Percentiles rank a stretch among this genome's conserved stretches.
These are phyloP conservation scores for Symbiodinium pilosum DNA, from an alignment of 73 alveolate species.

Conservation along the genomic window DNA sequence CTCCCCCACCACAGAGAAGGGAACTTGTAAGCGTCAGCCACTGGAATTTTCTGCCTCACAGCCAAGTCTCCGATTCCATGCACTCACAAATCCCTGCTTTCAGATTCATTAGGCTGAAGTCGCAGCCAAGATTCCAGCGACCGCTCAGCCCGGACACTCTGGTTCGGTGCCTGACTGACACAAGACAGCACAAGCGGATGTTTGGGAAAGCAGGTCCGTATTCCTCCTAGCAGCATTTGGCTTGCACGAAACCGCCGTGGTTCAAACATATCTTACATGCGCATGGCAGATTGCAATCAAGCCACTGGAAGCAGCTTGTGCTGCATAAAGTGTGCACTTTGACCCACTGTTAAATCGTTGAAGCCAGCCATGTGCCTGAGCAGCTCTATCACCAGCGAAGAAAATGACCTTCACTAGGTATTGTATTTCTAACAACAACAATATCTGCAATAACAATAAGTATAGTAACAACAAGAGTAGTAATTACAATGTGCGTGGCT, in stretches of 20 bases:
- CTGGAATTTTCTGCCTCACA: neutral
- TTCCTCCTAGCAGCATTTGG: too few species aligned
- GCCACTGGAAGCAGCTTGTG: conserved; percentile 11
- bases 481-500: too few species aligned
- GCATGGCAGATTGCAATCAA: too few species aligned
- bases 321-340: conserved; percentile 15
- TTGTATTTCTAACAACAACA: neutral
- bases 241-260: too few species aligned
- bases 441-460: too few species aligned
- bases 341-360: neutral
- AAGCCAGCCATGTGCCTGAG: neutral
- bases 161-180: neutral
- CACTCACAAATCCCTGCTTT: too few species aligned
- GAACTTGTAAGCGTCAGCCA: neutral
- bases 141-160: neutral
- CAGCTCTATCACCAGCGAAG: neutral
- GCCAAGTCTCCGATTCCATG: too few species aligned
- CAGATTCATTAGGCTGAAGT: neutral
- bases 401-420: too few species aligned
- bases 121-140: neutral
- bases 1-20: neutral
- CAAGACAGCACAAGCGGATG: neutral
- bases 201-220: neutral
- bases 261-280: too few species aligned
- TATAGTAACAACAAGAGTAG: too few species aligned